Conservation (phyloP, 139 green algal genomes). For the Tetraselmis chui region DNA sequence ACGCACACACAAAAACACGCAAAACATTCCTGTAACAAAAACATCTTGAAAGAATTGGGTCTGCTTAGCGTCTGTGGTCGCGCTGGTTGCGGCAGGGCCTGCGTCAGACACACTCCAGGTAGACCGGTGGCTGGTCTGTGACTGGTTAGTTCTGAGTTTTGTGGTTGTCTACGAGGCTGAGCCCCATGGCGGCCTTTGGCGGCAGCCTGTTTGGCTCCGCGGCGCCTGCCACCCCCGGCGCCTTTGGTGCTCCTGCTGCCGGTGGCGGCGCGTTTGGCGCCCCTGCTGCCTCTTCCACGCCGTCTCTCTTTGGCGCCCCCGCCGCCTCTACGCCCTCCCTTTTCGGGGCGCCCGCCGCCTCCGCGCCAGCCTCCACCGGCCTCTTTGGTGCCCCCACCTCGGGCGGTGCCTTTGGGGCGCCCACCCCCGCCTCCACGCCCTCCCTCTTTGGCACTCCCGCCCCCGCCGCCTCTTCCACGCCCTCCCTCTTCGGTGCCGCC, state of each 20-base stretch:
- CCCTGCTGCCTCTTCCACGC: neutral
- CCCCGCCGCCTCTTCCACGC: neutral
- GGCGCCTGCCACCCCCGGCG: too few relatives aligned
- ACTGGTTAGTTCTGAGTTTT: too few relatives aligned
- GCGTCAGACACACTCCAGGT: too few relatives aligned
- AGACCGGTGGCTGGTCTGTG: too few relatives aligned
- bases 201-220: neutral
- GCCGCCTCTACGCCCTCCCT: neutral
- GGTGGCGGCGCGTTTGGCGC: too few relatives aligned
- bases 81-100: too few relatives aligned
- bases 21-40: too few relatives aligned
- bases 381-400: neutral
- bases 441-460: neutral
- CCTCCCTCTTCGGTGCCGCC: neutral
- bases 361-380: neutral
- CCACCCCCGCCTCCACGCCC: neutral
- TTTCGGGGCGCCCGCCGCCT: neutral
- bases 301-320: neutral
- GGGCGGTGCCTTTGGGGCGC: too few relatives aligned
- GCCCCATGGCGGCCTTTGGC: neutral
- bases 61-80: too few relatives aligned
- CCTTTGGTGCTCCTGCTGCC: neutral
- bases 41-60: too few relatives aligned
- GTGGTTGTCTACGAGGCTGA: too few relatives aligned
- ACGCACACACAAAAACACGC: too few relatives aligned